Evolutionary conservation across 2,329 filamentous ascomycete species (phyloP).

Genomic region (Taxawa tesnikishii): DNA sequence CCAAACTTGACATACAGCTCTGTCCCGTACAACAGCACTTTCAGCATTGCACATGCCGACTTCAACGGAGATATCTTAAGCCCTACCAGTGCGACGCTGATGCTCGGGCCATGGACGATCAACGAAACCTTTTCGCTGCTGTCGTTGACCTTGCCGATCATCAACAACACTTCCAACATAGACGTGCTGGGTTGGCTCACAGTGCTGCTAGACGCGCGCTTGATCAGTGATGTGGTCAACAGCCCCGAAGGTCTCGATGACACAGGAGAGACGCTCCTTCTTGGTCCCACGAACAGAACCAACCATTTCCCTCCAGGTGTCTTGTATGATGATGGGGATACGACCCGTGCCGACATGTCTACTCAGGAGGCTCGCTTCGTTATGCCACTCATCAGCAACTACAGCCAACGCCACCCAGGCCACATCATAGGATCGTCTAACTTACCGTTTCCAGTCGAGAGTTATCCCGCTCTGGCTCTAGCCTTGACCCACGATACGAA

Average conservation of each 20-base stretch:
- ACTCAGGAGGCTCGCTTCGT: slow-evolving; percentile 14
- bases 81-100: slow-evolving; percentile 40
- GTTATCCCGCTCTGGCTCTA: slow-evolving; percentile 51
- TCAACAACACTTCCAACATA: slow-evolving; percentile 47
- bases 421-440: slow-evolving; percentile 25
- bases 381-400: slow-evolving; percentile 14
- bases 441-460: slow-evolving; percentile 43
- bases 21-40: slow-evolving; percentile 21
- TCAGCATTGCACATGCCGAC: slow-evolving; percentile 23
- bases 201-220: slow-evolving; percentile 55
- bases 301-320: slow-evolving; percentile 39
- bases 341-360: background rate
- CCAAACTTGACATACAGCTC: slow-evolving; percentile 61
- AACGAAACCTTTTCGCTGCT: slow-evolving; percentile 64
- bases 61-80: slow-evolving; percentile 30
- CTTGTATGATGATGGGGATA: slow-evolving; percentile 12
- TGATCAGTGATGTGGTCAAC: slow-evolving; percentile 49
- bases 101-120: slow-evolving; percentile 63
- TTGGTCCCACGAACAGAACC: slow-evolving; percentile 53
- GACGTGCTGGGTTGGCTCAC: slow-evolving; percentile 77
- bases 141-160: slow-evolving; percentile 70
- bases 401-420: slow-evolving; percentile 15
- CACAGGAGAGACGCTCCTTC: slow-evolving; percentile 57
- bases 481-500: slow-evolving; percentile 43
- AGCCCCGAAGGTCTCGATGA: slow-evolving; percentile 58